Evolutionary conservation across 2,329 filamentous ascomycete species (phyloP).

Genomic region (Botrytis tulipae): DNA sequence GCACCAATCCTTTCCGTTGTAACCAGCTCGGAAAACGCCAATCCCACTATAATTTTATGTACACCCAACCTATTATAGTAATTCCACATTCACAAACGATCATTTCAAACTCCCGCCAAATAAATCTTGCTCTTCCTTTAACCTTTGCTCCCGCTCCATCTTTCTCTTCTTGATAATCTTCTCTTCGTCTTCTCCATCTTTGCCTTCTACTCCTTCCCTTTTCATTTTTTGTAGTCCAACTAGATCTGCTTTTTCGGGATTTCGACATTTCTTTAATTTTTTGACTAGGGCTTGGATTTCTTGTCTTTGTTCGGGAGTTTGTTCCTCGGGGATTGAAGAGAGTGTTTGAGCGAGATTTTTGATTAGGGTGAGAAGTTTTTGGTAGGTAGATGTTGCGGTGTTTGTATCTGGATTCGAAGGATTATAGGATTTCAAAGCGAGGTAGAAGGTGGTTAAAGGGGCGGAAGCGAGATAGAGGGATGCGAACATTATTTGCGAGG

Average conservation of each 20-base stretch:
- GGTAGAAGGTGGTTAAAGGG: constrained; percentile 47
- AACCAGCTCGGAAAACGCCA: constrained; percentile 24
- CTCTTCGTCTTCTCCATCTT: constrained; percentile 34
- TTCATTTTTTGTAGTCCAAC: constrained; percentile 61
- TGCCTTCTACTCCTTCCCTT: constrained; percentile 44
- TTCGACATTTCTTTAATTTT: constrained; percentile 71
- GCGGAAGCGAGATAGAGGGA: constrained; percentile 74
- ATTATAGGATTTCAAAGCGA: constrained; percentile 34
- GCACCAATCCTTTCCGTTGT: background rate
- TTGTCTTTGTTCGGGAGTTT: constrained; percentile 40
- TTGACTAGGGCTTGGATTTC: constrained; percentile 59
- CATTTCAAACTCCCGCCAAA: constrained; percentile 34
- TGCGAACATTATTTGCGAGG: constrained; percentile 88
- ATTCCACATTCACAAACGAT: constrained; percentile 24
- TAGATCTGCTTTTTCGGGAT: constrained; percentile 71
- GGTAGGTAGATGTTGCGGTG: background rate
- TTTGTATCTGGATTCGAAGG: background rate
- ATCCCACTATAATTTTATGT: constrained; percentile 28
- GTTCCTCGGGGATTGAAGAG: constrained; percentile 24
- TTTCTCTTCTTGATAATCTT: constrained; percentile 43
- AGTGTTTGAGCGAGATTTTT: constrained; percentile 1
- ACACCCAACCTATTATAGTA: constrained; percentile 14
- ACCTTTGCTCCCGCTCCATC: constrained; percentile 42
- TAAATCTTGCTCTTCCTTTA: constrained; percentile 38
- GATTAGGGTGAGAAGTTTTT: constrained; percentile 7